Evolutionary conservation across 306 rosid genomes (phyloP).

Genomic region (Pueraria montana): DNA sequence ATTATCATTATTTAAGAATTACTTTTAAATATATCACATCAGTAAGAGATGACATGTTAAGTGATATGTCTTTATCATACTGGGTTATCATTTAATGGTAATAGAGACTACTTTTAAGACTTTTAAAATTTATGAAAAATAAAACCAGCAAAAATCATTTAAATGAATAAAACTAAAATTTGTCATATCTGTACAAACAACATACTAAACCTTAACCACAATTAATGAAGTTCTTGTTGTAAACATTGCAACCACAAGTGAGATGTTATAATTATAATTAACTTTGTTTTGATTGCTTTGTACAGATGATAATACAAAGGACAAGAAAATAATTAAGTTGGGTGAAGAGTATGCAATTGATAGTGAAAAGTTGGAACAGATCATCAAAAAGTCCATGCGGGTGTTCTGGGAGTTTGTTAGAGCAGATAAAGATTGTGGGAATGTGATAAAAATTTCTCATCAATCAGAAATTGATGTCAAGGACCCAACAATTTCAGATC

Average conservation of each 20-base stretch:
- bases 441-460: conserved; percentile 41
- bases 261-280: too few species aligned
- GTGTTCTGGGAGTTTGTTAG: conserved; percentile 65
- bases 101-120: too few species aligned
- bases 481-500: conserved; percentile 54
- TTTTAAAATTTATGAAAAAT: too few species aligned
- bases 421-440: conserved; percentile 59
- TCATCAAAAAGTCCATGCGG: conserved; percentile 65
- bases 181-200: not conserved
- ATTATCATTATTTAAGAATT: too few species aligned
- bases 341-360: conserved; percentile 54
- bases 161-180: not conserved
- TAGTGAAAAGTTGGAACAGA: conserved; percentile 50
- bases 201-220: not conserved
- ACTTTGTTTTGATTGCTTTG: conserved; percentile 14
- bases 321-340: conserved; percentile 49
- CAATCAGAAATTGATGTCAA: conserved; percentile 45
- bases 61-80: too few species aligned
- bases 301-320: conserved; percentile 64
- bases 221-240: too few species aligned
- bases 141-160: too few species aligned
- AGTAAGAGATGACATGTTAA: too few species aligned
- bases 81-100: too few species aligned
- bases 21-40: too few species aligned
- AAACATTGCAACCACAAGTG: too few species aligned